These are phyloP conservation scores for Wickerhamiella slavikovae DNA, from an alignment of 805 yeast species.

Conservation along the genomic window DNA sequence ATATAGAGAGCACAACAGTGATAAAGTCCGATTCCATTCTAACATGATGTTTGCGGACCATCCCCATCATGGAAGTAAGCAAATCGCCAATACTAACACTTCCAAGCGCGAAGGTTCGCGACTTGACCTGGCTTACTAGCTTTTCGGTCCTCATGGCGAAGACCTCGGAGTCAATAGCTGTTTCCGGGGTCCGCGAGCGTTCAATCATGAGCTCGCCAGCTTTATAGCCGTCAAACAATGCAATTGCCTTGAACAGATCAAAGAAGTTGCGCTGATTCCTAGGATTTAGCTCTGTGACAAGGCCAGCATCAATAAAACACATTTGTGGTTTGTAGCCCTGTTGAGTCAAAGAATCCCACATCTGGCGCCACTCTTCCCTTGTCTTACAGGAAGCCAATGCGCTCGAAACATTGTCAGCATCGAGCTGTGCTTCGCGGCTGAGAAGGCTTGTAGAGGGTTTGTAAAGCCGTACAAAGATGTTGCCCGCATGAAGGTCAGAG, in stretches of 20 bases:
- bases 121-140: slow-evolving; percentile 60
- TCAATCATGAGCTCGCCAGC: slow-evolving; percentile 96
- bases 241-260: slow-evolving; percentile 69
- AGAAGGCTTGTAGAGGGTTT: slow-evolving; percentile 20
- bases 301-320: slow-evolving; percentile 82
- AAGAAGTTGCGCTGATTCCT: slow-evolving; percentile 66
- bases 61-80: slow-evolving; percentile 62
- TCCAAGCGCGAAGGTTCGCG: slow-evolving; percentile 81
- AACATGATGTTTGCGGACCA: slow-evolving; percentile 90
- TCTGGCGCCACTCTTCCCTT: slow-evolving; percentile 25
- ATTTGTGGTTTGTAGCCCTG: slow-evolving; percentile 64
- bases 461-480: slow-evolving; percentile 57
- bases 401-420: slow-evolving; percentile 12
- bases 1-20: slow-evolving; percentile 83
- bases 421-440: slow-evolving; percentile 7
- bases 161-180: slow-evolving; percentile 64
- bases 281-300: slow-evolving; percentile 73
- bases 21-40: slow-evolving; percentile 95
- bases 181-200: slow-evolving; percentile 83
- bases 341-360: slow-evolving; percentile 26
- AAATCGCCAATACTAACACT: slow-evolving; percentile 82
- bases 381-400: no score
- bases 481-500: slow-evolving; percentile 95
- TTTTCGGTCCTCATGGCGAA: slow-evolving; percentile 77
- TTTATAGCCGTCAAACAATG: slow-evolving; percentile 79